A percentile compares a stretch with the other conserved stretches of the same genome.
phyloP scores from a whole-genome alignment of 768 basidiomycete species.

The Mrakia hoshinonis region DNA sequence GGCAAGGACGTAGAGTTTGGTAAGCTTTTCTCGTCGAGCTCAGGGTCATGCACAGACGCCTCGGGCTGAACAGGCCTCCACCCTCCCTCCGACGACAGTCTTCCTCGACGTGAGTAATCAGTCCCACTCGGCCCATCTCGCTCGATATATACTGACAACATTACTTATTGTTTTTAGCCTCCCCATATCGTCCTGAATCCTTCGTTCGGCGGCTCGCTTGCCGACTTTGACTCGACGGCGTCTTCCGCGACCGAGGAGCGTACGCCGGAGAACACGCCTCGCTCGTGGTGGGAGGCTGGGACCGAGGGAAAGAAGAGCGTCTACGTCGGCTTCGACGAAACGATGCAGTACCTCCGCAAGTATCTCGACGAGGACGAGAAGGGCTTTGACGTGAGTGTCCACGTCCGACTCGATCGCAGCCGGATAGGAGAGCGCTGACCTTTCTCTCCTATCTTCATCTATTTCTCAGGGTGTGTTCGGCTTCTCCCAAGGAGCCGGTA shows the following conservation, averaged over 20 bases:
- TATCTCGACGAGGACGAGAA: constrained; percentile 47
- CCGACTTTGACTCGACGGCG: constrained; percentile 29
- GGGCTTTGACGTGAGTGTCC: constrained; percentile 55
- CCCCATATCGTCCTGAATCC: constrained; percentile 29
- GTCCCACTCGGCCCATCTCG: not conserved
- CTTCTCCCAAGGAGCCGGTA: constrained; percentile 68
- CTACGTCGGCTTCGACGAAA: constrained; percentile 53
- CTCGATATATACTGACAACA: no score
- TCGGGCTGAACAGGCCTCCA: not conserved
- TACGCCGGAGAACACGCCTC: constrained; percentile 51
- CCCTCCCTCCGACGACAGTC: not conserved
- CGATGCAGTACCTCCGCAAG: constrained; percentile 51
- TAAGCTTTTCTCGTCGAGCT: not conserved
- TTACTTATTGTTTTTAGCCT: constrained; percentile 10
- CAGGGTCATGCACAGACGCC: not conserved
- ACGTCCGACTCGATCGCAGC: not conserved
- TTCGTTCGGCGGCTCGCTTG: constrained; percentile 21
- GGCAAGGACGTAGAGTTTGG: constrained; percentile 30
- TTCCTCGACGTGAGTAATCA: constrained; percentile 22
- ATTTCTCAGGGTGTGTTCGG: constrained; percentile 62
- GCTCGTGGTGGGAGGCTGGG: constrained; percentile 65
- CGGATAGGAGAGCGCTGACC: not conserved
- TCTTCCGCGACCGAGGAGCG: constrained; percentile 13
- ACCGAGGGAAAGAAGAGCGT: constrained; percentile 45
- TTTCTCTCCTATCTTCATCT: constrained; percentile 15